Evolutionary conservation across 2,329 filamentous ascomycete species (phyloP).

Genomic region (Xylaria digitata): DNA sequence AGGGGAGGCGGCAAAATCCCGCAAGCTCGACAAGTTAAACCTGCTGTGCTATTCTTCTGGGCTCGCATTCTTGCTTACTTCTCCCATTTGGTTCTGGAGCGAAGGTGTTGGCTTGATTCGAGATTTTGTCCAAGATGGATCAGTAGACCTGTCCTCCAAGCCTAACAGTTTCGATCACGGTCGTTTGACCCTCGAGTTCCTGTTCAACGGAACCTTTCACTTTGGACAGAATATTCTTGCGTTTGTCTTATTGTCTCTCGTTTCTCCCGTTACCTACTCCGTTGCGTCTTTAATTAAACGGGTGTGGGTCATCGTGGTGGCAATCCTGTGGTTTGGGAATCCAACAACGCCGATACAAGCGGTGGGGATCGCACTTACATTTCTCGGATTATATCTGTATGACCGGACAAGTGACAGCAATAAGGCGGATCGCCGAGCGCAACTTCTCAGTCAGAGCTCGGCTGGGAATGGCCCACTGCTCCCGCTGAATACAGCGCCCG

Average conservation of each 20-base stretch:
- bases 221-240: conserved; percentile 97
- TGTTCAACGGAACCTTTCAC: conserved; percentile 97
- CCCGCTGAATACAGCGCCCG: conserved; percentile 68
- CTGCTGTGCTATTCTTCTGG: conserved; percentile 97
- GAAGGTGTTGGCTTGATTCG: conserved; percentile 83
- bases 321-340: conserved; percentile 96
- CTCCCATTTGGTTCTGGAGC: conserved; percentile 92
- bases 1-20: conserved; percentile 67
- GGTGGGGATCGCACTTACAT: conserved; percentile 87
- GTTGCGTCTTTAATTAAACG: conserved; percentile 96
- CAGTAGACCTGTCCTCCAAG: conserved; percentile 68
- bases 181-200: conserved; percentile 80
- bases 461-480: conserved; percentile 64
- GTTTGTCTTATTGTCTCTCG: conserved; percentile 90
- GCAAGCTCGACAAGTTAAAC: conserved; percentile 96
- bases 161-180: conserved; percentile 81
- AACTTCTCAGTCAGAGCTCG: conserved; percentile 68
- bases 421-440: conserved; percentile 85
- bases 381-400: conserved; percentile 93
- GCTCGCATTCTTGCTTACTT: conserved; percentile 86
- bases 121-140: conserved; percentile 85
- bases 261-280: conserved; percentile 96
- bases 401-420: conserved; percentile 90
- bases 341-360: conserved; percentile 86
- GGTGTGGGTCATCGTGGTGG: conserved; percentile 94